Percentiles rank a stretch among this genome's conserved stretches.
Evolutionary conservation across 257 asterid species (phyloP).

Genomic region (Paulownia fortunei): DNA sequence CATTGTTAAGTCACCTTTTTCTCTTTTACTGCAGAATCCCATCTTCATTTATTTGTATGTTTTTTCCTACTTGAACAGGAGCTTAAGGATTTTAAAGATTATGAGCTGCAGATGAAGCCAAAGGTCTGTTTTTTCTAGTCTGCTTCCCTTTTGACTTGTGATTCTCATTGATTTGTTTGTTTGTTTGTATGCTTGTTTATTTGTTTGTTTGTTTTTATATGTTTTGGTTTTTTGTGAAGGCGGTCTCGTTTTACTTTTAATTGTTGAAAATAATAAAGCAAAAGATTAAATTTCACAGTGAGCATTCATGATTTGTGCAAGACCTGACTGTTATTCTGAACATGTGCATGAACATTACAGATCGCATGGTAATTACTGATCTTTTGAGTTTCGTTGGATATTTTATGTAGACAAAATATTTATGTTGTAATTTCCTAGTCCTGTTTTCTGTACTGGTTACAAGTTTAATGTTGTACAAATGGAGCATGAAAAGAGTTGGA

Average conservation of each 20-base stretch:
- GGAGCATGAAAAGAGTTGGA: conserved; percentile 10
- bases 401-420: background rate
- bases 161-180: background rate
- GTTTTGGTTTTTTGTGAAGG: background rate
- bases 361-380: background rate
- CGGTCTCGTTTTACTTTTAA: background rate
- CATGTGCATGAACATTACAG: background rate
- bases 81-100: conserved; percentile 79
- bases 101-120: conserved; percentile 85
- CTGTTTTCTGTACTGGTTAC: background rate
- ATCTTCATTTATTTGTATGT: conserved; percentile 19
- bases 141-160: conserved; percentile 22
- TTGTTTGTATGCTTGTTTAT: no score
- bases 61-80: conserved; percentile 62
- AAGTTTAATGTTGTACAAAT: background rate
- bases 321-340: conserved; percentile 9
- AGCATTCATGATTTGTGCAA: background rate
- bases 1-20: background rate
- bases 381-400: background rate
- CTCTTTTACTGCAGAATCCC: conserved; percentile 23
- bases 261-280: conserved; percentile 2
- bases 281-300: background rate
- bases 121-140: conserved; percentile 57
- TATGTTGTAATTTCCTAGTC: background rate
- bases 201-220: background rate